Evolutionary conservation across 148 eudicot genomes (phyloP).

Genomic region (Talinum fruticosum): DNA sequence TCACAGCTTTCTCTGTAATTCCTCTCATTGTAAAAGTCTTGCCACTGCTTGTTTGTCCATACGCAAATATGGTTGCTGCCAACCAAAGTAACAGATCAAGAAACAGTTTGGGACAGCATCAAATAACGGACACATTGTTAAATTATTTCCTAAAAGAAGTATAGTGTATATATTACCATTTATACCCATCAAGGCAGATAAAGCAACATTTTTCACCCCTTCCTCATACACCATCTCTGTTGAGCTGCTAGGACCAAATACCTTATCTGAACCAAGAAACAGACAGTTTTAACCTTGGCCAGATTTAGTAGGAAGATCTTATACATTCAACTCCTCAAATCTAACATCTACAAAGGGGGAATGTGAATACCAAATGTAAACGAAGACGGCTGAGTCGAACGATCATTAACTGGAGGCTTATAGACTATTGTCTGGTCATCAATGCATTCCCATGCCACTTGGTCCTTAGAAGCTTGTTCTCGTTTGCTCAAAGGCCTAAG

Average conservation of each 20-base stretch:
- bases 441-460: constrained; percentile 63
- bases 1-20: constrained; percentile 79
- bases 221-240: constrained; percentile 85
- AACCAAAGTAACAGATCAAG: constrained; percentile 12
- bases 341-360: not conserved
- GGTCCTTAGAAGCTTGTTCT: constrained; percentile 70
- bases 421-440: constrained; percentile 36
- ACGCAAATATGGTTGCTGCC: constrained; percentile 93
- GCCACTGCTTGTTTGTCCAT: constrained; percentile 98
- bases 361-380: constrained; percentile 68
- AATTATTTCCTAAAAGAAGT: not conserved
- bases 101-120: not conserved
- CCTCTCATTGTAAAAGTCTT: constrained; percentile 96
- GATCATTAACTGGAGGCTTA: constrained; percentile 55
- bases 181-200: constrained; percentile 86
- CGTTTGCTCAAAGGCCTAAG: constrained; percentile 73
- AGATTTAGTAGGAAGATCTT: not conserved
- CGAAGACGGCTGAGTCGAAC: constrained; percentile 48
- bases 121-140: not conserved
- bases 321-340: not conserved
- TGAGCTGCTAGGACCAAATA: constrained; percentile 63
- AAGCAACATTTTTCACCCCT: constrained; percentile 83
- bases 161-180: constrained; percentile 55
- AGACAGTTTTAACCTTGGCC: not conserved
- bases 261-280: constrained; percentile 58